Conservation (phyloP, 1,284 basidiomycete species). For the Ustilago xerochloae region DNA sequence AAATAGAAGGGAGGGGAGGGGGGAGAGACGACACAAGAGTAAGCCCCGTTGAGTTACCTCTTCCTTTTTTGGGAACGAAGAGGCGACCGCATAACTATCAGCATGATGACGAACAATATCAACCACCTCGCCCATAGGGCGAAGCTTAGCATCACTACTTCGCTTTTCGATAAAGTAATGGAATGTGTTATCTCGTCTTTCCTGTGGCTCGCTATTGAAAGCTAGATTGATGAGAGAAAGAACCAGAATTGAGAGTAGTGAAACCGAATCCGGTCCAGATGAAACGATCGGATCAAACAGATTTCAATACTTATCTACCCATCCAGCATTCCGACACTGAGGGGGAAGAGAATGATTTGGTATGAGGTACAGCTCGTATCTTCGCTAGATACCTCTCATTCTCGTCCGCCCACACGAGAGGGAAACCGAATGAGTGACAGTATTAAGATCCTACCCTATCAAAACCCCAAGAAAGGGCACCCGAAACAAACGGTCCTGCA, state of each 20-base stretch:
- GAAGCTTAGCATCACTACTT: neutral
- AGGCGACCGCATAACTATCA: slow-evolving; percentile 59
- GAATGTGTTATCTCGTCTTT: slow-evolving; percentile 13
- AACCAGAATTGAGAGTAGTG: neutral
- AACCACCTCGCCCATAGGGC: neutral
- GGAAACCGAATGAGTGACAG: neutral
- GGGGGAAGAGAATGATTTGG: slow-evolving; percentile 16
- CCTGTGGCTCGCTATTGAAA: neutral
- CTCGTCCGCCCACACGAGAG: neutral
- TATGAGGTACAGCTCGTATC: slow-evolving; percentile 28
- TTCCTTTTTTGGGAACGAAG: neutral
- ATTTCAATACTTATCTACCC: neutral
- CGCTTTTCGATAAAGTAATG: neutral
- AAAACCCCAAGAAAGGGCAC: neutral
- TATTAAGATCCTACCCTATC: neutral
- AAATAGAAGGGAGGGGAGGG: neutral
- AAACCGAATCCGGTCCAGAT: slow-evolving; percentile 2
- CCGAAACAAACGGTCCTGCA: slow-evolving; percentile 31
- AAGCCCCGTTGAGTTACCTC: slow-evolving; percentile 59
- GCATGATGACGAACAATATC: slow-evolving; percentile 52
- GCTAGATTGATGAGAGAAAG: neutral
- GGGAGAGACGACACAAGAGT: slow-evolving; percentile 56
- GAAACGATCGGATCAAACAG: neutral
- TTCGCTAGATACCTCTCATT: slow-evolving; percentile 27
- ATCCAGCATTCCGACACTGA: neutral